Conservation (phyloP, 164 flowering plant genomes). For the Aristolochia fimbriata region DNA sequence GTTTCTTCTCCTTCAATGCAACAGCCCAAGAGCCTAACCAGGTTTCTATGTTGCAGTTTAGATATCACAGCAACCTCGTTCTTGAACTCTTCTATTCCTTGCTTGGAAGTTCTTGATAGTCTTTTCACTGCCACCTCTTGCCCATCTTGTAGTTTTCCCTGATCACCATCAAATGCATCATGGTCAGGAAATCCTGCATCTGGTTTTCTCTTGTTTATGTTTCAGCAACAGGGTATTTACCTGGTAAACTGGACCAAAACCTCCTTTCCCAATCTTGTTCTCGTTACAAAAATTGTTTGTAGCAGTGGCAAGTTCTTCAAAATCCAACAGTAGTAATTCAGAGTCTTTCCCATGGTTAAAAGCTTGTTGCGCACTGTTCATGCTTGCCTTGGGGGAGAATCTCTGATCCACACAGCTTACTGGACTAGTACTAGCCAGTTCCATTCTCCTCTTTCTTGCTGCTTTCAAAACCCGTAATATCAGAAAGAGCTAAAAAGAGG, state of each 20-base stretch:
- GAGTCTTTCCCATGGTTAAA: too few species aligned
- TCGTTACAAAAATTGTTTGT: constrained; percentile 16
- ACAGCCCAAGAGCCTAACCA: constrained; percentile 30
- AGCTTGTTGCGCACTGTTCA: neutral
- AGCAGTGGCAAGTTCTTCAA: constrained; percentile 10
- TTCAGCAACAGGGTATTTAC: constrained; percentile 6
- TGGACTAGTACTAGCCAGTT: neutral
- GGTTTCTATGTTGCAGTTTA: constrained; percentile 36
- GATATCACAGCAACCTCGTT: constrained; percentile 26
- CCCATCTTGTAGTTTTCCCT: constrained; percentile 26
- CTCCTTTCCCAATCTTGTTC: constrained; percentile 32
- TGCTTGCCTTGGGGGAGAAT: neutral
- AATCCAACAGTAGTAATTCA: constrained; percentile 9
- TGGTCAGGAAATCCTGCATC: neutral
- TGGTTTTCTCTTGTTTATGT: neutral
- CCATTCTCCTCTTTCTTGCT: too few species aligned
- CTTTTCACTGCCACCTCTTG: constrained; percentile 34
- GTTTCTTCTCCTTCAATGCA: constrained; percentile 26
- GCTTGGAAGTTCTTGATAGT: constrained; percentile 23
- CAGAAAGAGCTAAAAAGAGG: neutral
- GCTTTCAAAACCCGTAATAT: neutral
- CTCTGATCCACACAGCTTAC: neutral
- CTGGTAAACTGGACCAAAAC: constrained; percentile 33
- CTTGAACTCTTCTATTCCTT: constrained; percentile 28
- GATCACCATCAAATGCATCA: neutral